Conservation (phyloP, 768 basidiomycete species). For the Lactarius psammicola region DNA sequence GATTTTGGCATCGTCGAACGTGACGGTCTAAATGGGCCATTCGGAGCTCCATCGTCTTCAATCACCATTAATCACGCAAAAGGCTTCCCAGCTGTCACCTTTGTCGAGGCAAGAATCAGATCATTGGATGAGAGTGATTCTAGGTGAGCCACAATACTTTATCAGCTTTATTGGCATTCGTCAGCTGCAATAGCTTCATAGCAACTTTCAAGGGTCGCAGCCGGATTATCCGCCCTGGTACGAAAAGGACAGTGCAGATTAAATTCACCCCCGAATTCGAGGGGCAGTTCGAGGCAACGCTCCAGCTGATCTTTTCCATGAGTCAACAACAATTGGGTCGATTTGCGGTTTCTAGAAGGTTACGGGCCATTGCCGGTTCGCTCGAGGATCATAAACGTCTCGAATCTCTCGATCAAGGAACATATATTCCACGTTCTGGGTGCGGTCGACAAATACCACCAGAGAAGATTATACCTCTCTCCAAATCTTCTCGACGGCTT, state of each 20-base stretch:
- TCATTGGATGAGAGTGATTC: slow-evolving; percentile 4
- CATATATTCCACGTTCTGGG: neutral
- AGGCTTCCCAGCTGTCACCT: slow-evolving; percentile 13
- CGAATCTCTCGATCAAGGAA: neutral
- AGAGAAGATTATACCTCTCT: neutral
- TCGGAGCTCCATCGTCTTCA: slow-evolving; percentile 12
- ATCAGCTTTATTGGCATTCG: neutral
- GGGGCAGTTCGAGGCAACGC: slow-evolving; percentile 15
- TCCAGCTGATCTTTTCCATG: slow-evolving; percentile 17
- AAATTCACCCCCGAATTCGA: slow-evolving; percentile 17
- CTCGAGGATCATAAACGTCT: slow-evolving; percentile 12
- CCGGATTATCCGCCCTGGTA: slow-evolving; percentile 11
- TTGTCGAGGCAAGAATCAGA: slow-evolving; percentile 17
- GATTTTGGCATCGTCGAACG: slow-evolving; percentile 53
- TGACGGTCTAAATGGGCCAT: slow-evolving; percentile 31
- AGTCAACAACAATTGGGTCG: neutral
- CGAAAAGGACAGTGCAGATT: slow-evolving; percentile 5
- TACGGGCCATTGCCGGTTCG: slow-evolving; percentile 18
- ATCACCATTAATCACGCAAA: slow-evolving; percentile 24
- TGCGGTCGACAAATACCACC: slow-evolving; percentile 5
- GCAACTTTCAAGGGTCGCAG: slow-evolving; percentile 7
- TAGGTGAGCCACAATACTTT: slow-evolving; percentile 11
- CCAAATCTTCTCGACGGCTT: neutral
- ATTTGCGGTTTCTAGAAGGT: slow-evolving; percentile 6
- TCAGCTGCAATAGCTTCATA: slow-evolving; percentile 8